Conservation (phyloP, 768 basidiomycete species). For the Mycena filopes region DNA sequence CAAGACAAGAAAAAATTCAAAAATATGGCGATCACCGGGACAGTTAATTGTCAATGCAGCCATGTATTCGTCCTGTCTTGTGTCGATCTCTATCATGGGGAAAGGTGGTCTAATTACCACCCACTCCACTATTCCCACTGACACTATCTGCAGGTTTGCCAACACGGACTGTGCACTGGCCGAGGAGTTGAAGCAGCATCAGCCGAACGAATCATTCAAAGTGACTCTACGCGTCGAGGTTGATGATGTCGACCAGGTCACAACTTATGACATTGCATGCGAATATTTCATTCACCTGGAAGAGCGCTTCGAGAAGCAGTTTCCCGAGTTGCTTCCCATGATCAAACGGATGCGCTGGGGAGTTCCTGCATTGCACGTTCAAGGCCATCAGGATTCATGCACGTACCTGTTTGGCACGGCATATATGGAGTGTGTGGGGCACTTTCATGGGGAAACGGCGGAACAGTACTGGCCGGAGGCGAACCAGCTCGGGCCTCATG, state of each 20-base stretch:
- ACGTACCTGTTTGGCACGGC: slow-evolving; percentile 30
- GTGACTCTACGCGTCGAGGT: neutral
- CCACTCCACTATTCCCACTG: neutral
- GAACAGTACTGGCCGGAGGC: no score
- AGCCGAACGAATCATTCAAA: neutral
- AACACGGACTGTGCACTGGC: slow-evolving; percentile 25
- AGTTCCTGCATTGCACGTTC: slow-evolving; percentile 34
- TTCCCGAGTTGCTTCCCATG: slow-evolving; percentile 18
- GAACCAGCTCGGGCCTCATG: slow-evolving; percentile 28
- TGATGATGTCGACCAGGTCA: slow-evolving; percentile 11
- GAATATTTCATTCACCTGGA: slow-evolving; percentile 25
- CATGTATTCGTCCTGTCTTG: slow-evolving; percentile 30
- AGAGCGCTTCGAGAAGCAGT: slow-evolving; percentile 20
- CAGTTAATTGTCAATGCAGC: slow-evolving; percentile 32
- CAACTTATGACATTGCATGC: slow-evolving; percentile 32
- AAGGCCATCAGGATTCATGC: slow-evolving; percentile 35
- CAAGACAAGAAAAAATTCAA: slow-evolving; percentile 39
- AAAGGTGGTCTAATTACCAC: slow-evolving; percentile 16
- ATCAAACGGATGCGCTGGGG: slow-evolving; percentile 21
- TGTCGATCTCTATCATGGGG: slow-evolving; percentile 33
- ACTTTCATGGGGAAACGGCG: slow-evolving; percentile 38
- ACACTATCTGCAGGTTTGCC: slow-evolving; percentile 20
- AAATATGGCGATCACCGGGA: slow-evolving; percentile 35
- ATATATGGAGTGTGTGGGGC: slow-evolving; percentile 31
- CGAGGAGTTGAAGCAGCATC: slow-evolving; percentile 14